phyloP scores from a whole-genome alignment of 306 rosid genomes.

The Acacia melanoxylon region DNA sequence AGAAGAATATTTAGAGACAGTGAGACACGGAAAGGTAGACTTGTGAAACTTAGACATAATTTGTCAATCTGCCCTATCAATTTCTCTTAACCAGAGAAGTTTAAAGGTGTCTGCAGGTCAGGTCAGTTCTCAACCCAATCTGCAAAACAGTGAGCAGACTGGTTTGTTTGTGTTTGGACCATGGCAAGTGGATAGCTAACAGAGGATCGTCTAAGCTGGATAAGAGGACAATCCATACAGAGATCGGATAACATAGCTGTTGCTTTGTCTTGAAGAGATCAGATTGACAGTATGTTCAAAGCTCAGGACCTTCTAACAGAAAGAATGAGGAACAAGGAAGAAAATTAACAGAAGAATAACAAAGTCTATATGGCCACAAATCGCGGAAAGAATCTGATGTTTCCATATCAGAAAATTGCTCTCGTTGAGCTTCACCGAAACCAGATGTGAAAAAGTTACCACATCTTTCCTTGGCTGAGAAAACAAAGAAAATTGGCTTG shows the following conservation, averaged over 20 bases:
- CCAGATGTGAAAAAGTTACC: too few relatives aligned
- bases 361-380: neutral
- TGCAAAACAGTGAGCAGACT: neutral
- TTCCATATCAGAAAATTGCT: too few relatives aligned
- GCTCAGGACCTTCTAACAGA: neutral
- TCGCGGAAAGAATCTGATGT: too few relatives aligned
- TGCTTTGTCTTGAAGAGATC: neutral
- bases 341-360: neutral
- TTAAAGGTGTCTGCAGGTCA: neutral
- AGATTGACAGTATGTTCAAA: neutral
- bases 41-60: neutral
- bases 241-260: neutral
- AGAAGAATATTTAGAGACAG: neutral
- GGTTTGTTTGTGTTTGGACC: neutral
- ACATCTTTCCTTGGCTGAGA: too few relatives aligned
- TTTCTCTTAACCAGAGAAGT: neutral
- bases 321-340: neutral
- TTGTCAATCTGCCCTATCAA: neutral
- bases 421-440: too few relatives aligned
- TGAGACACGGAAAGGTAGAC: neutral
- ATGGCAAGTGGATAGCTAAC: neutral
- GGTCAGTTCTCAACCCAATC: neutral
- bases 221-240: neutral
- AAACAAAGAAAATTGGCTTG: too few relatives aligned
- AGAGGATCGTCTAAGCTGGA: slow-evolving; percentile 3